These are phyloP conservation scores for Penicillium sp. DNA, from an alignment of 2,329 filamentous ascomycete species.

Conservation along the genomic window DNA sequence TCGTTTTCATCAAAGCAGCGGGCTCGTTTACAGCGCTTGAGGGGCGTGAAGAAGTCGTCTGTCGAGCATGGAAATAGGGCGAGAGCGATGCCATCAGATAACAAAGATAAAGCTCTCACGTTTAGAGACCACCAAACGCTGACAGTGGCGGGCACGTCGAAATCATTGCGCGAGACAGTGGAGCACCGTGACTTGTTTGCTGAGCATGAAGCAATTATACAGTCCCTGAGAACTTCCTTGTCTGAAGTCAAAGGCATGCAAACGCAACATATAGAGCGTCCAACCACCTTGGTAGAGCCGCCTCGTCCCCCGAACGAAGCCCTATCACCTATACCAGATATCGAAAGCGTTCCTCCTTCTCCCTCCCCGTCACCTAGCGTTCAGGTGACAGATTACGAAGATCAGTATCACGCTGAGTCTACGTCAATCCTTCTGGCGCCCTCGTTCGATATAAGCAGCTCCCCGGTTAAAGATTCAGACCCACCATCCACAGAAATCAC, in stretches of 20 bases:
- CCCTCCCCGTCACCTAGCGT: slow-evolving; percentile 8
- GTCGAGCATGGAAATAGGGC: slow-evolving; percentile 6
- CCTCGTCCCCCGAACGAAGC: slow-evolving; percentile 1
- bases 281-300: not conserved
- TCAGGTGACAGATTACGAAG: slow-evolving; percentile 5
- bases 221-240: slow-evolving; percentile 31
- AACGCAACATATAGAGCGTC: not conserved
- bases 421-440: too few species aligned
- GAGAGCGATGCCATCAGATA: slow-evolving; percentile 1
- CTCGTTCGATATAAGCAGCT: not conserved
- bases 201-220: slow-evolving; percentile 30
- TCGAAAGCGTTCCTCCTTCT: not conserved
- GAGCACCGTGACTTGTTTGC: slow-evolving; percentile 19
- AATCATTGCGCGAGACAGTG: slow-evolving; percentile 27
- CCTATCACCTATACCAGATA: slow-evolving; percentile 11
- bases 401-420: not conserved
- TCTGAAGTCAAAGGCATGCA: slow-evolving; percentile 25
- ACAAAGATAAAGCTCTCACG: slow-evolving; percentile 16
- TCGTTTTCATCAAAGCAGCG: slow-evolving; percentile 63
- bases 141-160: slow-evolving; percentile 36
- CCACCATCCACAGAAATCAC: not conserved
- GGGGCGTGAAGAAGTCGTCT: slow-evolving; percentile 54
- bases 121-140: slow-evolving; percentile 38
- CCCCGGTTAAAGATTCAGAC: not conserved
- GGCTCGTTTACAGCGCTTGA: slow-evolving; percentile 68